Percentiles rank a stretch among this genome's conserved stretches.
These are phyloP conservation scores for Floccularia luteovirens DNA, from an alignment of 768 basidiomycete species.

Conservation along the genomic window DNA sequence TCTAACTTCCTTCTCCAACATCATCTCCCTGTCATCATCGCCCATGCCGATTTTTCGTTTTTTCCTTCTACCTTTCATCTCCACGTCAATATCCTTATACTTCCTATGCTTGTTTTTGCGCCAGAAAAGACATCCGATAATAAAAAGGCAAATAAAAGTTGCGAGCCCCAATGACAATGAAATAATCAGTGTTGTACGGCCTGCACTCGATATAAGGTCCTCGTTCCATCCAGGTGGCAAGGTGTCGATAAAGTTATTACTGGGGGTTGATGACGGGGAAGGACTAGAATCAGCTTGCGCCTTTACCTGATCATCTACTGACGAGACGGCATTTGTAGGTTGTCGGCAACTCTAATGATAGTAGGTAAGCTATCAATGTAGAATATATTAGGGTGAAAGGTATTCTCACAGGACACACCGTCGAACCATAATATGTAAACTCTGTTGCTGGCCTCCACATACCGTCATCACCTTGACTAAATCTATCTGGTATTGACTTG, in stretches of 20 bases:
- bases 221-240: conserved; percentile 52
- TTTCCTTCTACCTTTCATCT: conserved; percentile 33
- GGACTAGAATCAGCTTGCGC: conserved; percentile 10
- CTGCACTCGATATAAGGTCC: conserved; percentile 7
- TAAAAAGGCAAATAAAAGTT: conserved; percentile 49
- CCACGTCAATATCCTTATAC: conserved; percentile 36
- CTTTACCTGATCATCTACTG: conserved; percentile 25
- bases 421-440: conserved; percentile 69
- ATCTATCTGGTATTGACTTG: conserved; percentile 59
- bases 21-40: conserved; percentile 22
- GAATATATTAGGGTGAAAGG: conserved; percentile 1
- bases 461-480: conserved; percentile 41
- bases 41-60: conserved; percentile 12
- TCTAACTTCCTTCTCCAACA: conserved; percentile 36
- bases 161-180: conserved; percentile 59
- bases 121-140: conserved; percentile 57
- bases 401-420: conserved; percentile 45
- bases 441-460: conserved; percentile 45
- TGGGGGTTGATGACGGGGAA: conserved; percentile 11
- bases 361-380: conserved; percentile 1
- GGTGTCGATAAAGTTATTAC: conserved; percentile 22
- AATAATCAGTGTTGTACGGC: conserved; percentile 41
- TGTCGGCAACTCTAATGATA: conserved; percentile 15
- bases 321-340: conserved; percentile 15
- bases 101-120: conserved; percentile 31